These are phyloP conservation scores for Cyclotella sp. DNA, from an alignment of 108 stramenopile genomes.

Conservation along the genomic window DNA sequence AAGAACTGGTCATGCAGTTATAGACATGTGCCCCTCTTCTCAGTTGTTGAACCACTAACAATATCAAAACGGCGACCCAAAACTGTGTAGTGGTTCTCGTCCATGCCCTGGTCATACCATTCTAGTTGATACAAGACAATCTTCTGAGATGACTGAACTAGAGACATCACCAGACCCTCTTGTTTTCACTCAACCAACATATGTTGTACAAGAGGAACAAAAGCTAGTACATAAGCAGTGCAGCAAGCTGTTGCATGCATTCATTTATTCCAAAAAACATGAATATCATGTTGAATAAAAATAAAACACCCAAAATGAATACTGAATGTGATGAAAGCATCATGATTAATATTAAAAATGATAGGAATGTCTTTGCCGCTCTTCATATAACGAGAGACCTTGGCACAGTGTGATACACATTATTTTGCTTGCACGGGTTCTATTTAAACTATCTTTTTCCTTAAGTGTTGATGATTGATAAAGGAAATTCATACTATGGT, in stretches of 20 bases:
- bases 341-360: too few species aligned
- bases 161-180: not conserved
- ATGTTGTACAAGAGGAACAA: slow-evolving; percentile 23
- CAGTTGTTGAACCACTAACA: not conserved
- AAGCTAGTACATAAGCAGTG: slow-evolving; percentile 30
- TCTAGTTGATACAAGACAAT: not conserved
- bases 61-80: not conserved
- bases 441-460: too few species aligned
- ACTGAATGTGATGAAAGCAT: too few species aligned
- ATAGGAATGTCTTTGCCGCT: too few species aligned
- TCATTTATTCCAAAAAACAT: slow-evolving; percentile 18
- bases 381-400: too few species aligned
- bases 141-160: not conserved
- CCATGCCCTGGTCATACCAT: not conserved
- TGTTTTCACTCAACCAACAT: not conserved
- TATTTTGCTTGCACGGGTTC: too few species aligned
- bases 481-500: not conserved
- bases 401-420: too few species aligned
- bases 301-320: too few species aligned
- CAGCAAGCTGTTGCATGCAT: slow-evolving; percentile 44
- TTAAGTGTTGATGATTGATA: not conserved
- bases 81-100: not conserved
- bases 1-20: slow-evolving; percentile 24
- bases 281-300: slow-evolving; percentile 3
- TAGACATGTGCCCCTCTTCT: not conserved